phyloP scores from a whole-genome alignment of 257 asterid genomes.

The Fraxinus anomala region DNA sequence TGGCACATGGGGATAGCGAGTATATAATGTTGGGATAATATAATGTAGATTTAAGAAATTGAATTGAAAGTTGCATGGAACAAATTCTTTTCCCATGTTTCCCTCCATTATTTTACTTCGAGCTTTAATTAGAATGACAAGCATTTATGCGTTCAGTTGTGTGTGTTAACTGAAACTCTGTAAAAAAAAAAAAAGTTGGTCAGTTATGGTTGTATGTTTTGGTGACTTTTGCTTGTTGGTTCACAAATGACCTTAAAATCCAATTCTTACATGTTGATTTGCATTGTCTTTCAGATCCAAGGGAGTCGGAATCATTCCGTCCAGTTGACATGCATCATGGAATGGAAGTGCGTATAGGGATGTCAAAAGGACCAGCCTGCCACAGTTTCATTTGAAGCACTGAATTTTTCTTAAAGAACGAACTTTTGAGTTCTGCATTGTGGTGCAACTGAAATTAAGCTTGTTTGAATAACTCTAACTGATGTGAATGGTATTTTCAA shows the following conservation, averaged over 20 bases:
- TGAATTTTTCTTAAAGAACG: background rate
- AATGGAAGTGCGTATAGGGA: slow-evolving; percentile 91
- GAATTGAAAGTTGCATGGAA: background rate
- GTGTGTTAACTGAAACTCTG: background rate
- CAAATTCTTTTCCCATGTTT: background rate
- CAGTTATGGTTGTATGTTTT: background rate
- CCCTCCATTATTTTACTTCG: no score
- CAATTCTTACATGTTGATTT: slow-evolving; percentile 19
- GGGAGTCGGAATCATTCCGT: slow-evolving; percentile 69
- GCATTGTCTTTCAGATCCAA: slow-evolving; percentile 67
- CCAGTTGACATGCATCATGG: slow-evolving; percentile 87
- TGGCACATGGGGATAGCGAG: background rate
- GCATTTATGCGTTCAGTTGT: background rate
- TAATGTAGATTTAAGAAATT: background rate
- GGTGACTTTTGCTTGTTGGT: background rate
- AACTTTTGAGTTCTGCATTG: slow-evolving; percentile 18
- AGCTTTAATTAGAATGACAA: background rate
- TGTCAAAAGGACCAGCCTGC: slow-evolving; percentile 80
- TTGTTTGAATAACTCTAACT: background rate
- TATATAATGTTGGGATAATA: background rate
- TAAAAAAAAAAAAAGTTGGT: background rate
- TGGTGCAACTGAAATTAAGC: slow-evolving; percentile 11
- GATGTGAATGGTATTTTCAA: slow-evolving; percentile 12
- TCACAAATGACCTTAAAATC: background rate
- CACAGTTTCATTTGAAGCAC: slow-evolving; percentile 74